Evolutionary conservation across 2,329 filamentous ascomycete species (phyloP), one percentile per base, ranked within the genome.

Genomic region (Aspergillus chevalieri): DNA sequence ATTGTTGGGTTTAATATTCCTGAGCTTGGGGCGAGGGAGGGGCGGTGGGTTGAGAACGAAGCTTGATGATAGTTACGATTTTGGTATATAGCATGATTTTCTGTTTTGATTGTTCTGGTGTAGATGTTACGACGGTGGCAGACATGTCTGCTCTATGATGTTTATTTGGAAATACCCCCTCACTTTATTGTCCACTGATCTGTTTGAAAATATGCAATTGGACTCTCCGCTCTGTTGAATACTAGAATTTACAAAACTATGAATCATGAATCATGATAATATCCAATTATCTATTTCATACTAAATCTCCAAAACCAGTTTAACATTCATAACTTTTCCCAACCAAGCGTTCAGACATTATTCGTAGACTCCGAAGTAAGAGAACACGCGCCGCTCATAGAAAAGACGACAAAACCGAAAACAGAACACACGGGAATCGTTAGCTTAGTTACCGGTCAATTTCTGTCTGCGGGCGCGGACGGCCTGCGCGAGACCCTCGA

Each of bases 401-500:
- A n/a, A 38, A 38, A 38, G 14, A 30, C 26, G 26, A 30, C 26
- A 39, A 39, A 5, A 15, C 36, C 36, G 36, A 39, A 39, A 39
- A 39, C 36, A 39, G 17, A 39, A 39, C 36, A 17, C 36, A 15
- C 10, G 36, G 8, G 15, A 39, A 39, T 19, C 15, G 12, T n/a
- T 54, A 55, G 58, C 34, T 58, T 55, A 28, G 22, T 58, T 52
- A 39, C 50, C 53, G 26, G 54, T 56, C 48, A 64, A 62, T 46
- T 74, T 65, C 55, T 77, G 79, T 67, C 87, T 81, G 62, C 89
- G 81, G 67, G 85, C 80, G 66, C 84, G 84, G 47, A 96, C 89
- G 24, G 90, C 87, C 47, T 84, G 79, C 15, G 92, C 92, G 42
- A 98, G 80, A 46, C 78, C 77, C 57, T 86, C 85, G 9, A 97